phyloP scores from a whole-genome alignment of 1,139 yeast species.

The Saccharomyces hybrid region DNA sequence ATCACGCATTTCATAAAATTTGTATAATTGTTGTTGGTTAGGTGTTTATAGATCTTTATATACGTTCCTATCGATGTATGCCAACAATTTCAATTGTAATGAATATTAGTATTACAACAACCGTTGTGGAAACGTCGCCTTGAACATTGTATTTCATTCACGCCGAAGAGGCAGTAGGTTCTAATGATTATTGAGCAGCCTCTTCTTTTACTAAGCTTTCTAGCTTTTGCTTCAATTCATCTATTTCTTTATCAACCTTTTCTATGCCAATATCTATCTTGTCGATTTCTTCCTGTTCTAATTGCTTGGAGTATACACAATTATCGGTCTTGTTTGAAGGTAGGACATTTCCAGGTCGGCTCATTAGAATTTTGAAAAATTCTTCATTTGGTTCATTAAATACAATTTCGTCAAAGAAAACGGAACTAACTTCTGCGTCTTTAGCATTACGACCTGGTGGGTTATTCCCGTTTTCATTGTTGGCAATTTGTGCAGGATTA shows the following conservation, averaged over 20 bases:
- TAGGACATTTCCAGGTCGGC: conserved; percentile 64
- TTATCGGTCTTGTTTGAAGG: conserved; percentile 51
- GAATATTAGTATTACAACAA: too few species aligned
- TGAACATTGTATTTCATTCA: neutral
- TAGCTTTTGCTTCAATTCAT: conserved; percentile 40
- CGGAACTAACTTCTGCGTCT: conserved; percentile 51
- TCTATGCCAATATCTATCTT: conserved; percentile 60
- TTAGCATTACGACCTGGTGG: conserved; percentile 10
- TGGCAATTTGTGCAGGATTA: conserved; percentile 27
- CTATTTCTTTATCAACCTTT: conserved; percentile 53
- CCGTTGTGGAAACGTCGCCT: too few species aligned
- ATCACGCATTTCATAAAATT: neutral
- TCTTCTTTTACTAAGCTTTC: neutral
- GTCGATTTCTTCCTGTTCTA: conserved; percentile 74
- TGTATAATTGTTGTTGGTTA: neutral
- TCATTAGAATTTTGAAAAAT: conserved; percentile 65
- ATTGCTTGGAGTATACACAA: conserved; percentile 42
- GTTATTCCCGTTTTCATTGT: conserved; percentile 15
- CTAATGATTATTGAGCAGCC: neutral
- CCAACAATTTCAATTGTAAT: too few species aligned
- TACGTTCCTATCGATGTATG: neutral
- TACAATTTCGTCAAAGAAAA: conserved; percentile 82
- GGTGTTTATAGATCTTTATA: neutral
- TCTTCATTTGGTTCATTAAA: conserved; percentile 94
- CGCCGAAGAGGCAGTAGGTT: too few species aligned